Evolutionary conservation across 2,329 filamentous ascomycete genomes (phyloP).

Genomic region (Dactylellina leptospora): DNA sequence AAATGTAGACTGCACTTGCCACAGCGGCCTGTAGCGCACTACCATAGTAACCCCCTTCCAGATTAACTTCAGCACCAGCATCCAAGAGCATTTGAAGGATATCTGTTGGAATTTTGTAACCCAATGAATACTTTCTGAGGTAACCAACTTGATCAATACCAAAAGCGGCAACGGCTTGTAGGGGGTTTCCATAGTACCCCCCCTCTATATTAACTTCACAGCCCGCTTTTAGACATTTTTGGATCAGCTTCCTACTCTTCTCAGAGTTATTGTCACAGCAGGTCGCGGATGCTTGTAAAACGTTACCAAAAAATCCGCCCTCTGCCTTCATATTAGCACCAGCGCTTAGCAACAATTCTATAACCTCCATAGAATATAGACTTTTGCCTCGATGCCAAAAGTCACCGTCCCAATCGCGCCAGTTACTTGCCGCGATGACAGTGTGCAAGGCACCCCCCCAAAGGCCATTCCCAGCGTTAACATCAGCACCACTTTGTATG

Average conservation of each 20-base stretch:
- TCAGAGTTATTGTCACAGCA: background rate
- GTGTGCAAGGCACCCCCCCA: background rate
- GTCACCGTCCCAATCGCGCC: background rate
- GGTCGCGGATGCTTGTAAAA: background rate
- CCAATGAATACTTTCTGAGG: background rate
- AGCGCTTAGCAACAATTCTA: background rate
- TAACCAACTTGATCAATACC: background rate
- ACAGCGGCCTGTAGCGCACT: background rate
- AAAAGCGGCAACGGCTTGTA: background rate
- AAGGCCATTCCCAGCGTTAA: background rate
- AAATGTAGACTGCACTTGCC: background rate
- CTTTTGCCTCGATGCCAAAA: background rate
- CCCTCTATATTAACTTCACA: background rate
- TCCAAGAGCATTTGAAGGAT: background rate
- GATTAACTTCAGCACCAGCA: background rate
- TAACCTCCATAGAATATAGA: background rate
- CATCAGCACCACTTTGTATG: background rate
- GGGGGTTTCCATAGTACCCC: background rate
- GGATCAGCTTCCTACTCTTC: background rate
- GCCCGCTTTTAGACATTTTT: background rate
- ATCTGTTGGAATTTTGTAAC: background rate
- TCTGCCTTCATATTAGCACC: background rate
- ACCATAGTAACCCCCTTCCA: background rate
- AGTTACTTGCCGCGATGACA: background rate
- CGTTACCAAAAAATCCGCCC: constrained; percentile 1